Conservation (phyloP, 2,329 filamentous ascomycete genomes). For the Ophiognomonia clavigignenti-juglandacearum region DNA sequence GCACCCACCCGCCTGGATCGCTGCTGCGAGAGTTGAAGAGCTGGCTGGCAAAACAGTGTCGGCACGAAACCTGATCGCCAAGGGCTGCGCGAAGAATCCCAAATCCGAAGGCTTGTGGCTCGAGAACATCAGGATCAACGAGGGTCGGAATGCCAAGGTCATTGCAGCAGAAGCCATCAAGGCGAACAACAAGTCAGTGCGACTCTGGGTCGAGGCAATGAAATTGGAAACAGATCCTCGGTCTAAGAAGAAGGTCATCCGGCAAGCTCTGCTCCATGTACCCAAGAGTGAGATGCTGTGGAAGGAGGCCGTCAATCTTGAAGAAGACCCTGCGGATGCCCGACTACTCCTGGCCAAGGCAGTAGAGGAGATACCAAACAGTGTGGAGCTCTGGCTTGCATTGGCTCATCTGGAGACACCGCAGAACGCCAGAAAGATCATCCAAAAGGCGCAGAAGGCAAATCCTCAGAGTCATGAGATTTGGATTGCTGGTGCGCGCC, state of each 20-base stretch:
- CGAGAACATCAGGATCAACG: constrained; percentile 90
- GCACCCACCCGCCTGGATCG: constrained; percentile 93
- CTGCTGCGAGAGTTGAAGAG: constrained; percentile 87
- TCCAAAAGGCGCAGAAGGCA: constrained; percentile 92
- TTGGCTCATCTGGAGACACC: constrained; percentile 84
- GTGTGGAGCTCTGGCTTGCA: constrained; percentile 92
- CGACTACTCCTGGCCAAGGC: constrained; percentile 87
- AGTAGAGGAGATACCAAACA: constrained; percentile 89
- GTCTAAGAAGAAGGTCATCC: constrained; percentile 87
- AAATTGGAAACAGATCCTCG: constrained; percentile 76
- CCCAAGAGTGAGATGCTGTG: constrained; percentile 94
- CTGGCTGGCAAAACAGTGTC: constrained; percentile 87
- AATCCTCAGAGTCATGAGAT: constrained; percentile 91
- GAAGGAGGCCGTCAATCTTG: constrained; percentile 95
- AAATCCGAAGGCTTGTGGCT: constrained; percentile 95
- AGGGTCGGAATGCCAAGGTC: constrained; percentile 88
- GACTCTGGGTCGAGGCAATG: constrained; percentile 94
- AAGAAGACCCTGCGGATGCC: constrained; percentile 85
- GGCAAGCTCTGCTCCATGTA: constrained; percentile 86
- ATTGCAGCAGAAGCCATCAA: constrained; percentile 93
- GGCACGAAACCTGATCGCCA: constrained; percentile 80
- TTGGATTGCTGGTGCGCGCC: constrained; percentile 88
- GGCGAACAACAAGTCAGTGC: constrained; percentile 81
- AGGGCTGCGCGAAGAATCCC: constrained; percentile 85
- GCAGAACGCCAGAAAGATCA: constrained; percentile 87